A percentile compares a stretch with the other conserved stretches of the same genome.
Conservation (phyloP, 176 grass and related monocot species). For the Musa schizocarpa region DNA sequence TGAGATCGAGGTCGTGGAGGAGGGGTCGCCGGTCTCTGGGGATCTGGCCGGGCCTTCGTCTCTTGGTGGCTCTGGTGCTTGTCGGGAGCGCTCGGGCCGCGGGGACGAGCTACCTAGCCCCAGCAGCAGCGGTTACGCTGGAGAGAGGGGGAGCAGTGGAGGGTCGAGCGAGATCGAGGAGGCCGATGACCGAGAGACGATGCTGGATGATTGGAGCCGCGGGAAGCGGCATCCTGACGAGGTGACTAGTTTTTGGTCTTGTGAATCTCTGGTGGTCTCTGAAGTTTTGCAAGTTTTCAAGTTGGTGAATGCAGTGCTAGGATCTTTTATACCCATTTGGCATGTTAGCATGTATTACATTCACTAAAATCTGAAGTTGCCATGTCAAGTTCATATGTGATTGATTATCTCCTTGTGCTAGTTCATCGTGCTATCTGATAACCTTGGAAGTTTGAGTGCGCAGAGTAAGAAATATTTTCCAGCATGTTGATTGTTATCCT, state of each 20-base stretch:
- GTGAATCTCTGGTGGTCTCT: background rate
- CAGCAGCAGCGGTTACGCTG: conserved; percentile 86
- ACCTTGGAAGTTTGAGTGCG: too few relatives aligned
- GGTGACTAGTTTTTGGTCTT: conserved; percentile 22
- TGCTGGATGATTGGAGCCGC: conserved; percentile 39
- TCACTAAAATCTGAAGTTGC: background rate
- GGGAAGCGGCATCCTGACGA: conserved; percentile 72
- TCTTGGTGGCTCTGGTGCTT: conserved; percentile 22
- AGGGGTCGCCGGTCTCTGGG: conserved; percentile 30
- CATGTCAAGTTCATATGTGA: background rate
- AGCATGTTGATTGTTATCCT: background rate
- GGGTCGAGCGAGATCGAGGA: conserved; percentile 56
- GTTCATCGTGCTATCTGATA: background rate
- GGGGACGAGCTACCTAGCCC: conserved; percentile 54
- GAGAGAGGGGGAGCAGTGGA: conserved; percentile 74
- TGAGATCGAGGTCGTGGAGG: conserved; percentile 31
- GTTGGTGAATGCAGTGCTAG: background rate
- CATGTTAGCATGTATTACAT: background rate
- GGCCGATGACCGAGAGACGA: conserved; percentile 11
- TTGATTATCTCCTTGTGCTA: background rate
- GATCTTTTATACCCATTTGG: background rate
- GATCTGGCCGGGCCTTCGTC: conserved; percentile 19
- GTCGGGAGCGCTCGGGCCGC: conserved; percentile 22
- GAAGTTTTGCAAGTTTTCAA: background rate
- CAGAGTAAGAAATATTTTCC: background rate